Base-by-base conservation (phyloP, 2,329 filamentous ascomycete species). In the Grosmannia clavigera region DNA sequence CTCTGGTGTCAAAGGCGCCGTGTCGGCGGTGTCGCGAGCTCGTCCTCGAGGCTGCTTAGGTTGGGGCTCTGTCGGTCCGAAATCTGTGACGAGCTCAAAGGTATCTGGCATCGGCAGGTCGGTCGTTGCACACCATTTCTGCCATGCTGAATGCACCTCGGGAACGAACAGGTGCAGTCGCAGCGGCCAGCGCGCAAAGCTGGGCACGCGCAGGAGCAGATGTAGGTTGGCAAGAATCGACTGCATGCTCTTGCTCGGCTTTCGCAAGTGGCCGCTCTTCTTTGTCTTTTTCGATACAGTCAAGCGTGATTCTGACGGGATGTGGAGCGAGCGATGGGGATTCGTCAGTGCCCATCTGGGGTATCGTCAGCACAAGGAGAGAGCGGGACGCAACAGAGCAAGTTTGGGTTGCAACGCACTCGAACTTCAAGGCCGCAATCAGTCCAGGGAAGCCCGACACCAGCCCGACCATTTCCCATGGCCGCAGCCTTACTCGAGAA, bases 291-390 rank as follows among this genome's bases (percentile, higher is more conserved):
- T 81, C 66, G 81, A 71, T 55, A 78, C 68, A 1, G 79, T 75
- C 43, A 88, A 76, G n/a, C 85, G 78, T 50, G 83, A 78, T 38
- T 80, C 77, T 14, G 79, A 72, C 14, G 87, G 80, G 61, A 96
- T 90, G 69, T 95, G 91, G 40, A 87, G 76, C 5, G 92, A 92
- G 40, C 86, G 71, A 69, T 94, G 87, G 1, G 91, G 83, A 69
- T 97, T 91, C 65, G 89, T 89, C 78, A 95, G 87, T 48, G 92
- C 92, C 92, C 92, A 96, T 78, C 89, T 92, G 27, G 3, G 29
- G 22, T 3, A 48, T 51, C 56, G 27, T 53, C 25, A 53, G 25
- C 52, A 38, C 11, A 14, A 14, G 22, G 25, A 2, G n/a, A 22
- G 14, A 53, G 7, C 35, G 12, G 38, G 38, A 40, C 38, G 38